phyloP scores from a whole-genome alignment of 2,329 filamentous ascomycete genomes.

The Hymenoscyphus linearis region DNA sequence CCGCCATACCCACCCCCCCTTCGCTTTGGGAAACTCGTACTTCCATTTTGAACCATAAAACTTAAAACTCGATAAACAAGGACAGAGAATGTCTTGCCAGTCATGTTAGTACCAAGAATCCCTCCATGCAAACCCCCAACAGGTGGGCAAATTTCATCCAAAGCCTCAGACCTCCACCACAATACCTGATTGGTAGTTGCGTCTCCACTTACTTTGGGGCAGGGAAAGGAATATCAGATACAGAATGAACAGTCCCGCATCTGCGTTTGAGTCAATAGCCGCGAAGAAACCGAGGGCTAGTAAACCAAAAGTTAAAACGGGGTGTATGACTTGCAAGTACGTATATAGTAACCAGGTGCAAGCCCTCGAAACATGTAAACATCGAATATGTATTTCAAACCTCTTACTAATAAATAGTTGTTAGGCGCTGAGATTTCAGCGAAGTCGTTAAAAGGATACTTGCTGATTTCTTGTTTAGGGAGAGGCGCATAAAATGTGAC shows the following conservation, averaged over 20 bases:
- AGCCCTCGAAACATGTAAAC: not conserved
- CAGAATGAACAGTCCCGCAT: conserved; percentile 5
- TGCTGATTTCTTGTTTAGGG: conserved; percentile 4
- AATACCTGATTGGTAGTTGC: not conserved
- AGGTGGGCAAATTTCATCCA: no score
- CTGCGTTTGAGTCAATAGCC: not conserved
- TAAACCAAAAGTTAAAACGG: conserved; percentile 54
- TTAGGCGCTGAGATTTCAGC: no score
- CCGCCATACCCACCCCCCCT: no score
- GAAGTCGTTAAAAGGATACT: no score
- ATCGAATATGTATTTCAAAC: not conserved
- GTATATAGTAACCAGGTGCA: conserved; percentile 4
- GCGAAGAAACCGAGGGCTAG: conserved; percentile 22
- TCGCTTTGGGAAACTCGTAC: no score
- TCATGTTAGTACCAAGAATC: no score
- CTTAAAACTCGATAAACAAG: no score
- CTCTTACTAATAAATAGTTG: not conserved
- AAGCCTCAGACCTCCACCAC: not conserved
- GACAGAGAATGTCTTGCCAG: no score
- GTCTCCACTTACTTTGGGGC: not conserved
- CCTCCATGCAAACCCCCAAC: no score
- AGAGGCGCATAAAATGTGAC: conserved; percentile 20
- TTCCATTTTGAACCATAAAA: no score
- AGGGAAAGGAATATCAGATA: not conserved
- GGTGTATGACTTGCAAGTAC: conserved; percentile 60